Evolutionary conservation across 2,329 filamentous ascomycete genomes (phyloP).

Genomic region (Ramularia endophylla): DNA sequence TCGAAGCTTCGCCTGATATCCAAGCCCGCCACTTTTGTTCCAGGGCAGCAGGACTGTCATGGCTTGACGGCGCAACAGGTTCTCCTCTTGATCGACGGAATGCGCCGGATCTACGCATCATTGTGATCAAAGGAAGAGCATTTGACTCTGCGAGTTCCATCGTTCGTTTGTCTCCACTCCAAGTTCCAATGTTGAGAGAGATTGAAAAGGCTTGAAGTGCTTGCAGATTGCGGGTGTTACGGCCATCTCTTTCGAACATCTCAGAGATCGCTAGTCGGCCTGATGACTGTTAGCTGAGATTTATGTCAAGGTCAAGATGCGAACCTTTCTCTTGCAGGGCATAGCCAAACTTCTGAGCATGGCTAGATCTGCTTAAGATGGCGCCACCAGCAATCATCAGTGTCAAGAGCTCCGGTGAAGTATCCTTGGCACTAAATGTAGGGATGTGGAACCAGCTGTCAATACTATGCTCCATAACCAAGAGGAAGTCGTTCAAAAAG

Average conservation of each 20-base stretch:
- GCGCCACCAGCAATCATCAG: conserved; percentile 16
- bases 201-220: conserved; percentile 16
- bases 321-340: conserved; percentile 15
- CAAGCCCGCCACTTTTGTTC: conserved; percentile 15
- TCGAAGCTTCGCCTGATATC: conserved; percentile 17
- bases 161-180: conserved; percentile 18
- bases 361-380: conserved; percentile 15
- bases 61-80: conserved; percentile 5
- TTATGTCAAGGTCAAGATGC: no score
- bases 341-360: conserved; percentile 17
- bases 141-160: conserved; percentile 16
- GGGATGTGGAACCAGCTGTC: conserved; percentile 19
- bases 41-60: conserved; percentile 8
- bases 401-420: conserved; percentile 14
- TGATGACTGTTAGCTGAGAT: no score
- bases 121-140: conserved; percentile 14
- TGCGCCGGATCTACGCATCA: conserved; percentile 16
- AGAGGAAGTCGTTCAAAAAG: conserved; percentile 16
- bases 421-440: conserved; percentile 10
- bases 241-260: conserved; percentile 15
- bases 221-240: conserved; percentile 12
- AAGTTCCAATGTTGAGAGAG: conserved; percentile 15
- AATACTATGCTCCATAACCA: conserved; percentile 19
- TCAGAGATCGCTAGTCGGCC: no score
- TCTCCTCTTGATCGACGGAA: conserved; percentile 11